phyloP scores from a whole-genome alignment of 352 stramenopile species.

The Globisporangium yorkense region DNA sequence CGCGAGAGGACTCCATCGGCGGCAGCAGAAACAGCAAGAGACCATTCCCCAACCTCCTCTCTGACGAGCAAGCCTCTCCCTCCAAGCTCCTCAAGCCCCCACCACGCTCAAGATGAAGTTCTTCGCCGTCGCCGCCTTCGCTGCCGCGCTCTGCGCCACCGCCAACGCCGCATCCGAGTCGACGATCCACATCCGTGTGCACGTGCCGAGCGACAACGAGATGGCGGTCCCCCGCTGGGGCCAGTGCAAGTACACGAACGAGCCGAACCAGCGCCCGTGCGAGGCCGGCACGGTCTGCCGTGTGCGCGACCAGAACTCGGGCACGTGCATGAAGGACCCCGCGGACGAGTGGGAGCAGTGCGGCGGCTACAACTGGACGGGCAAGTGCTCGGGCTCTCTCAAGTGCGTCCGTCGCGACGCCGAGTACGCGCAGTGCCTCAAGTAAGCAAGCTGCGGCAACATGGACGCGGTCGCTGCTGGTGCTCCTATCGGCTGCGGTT shows the following conservation, averaged over 20 bases:
- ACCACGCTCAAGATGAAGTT: slow-evolving; percentile 1
- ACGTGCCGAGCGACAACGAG: neutral
- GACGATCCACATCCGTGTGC: slow-evolving; percentile 1
- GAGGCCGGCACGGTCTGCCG: neutral
- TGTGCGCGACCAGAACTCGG: slow-evolving; percentile 1
- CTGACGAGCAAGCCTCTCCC: neutral
- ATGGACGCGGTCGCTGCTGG: neutral
- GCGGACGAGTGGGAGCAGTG: slow-evolving; percentile 23
- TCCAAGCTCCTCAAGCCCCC: neutral
- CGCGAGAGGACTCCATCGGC: too few relatives aligned
- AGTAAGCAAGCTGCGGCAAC: neutral
- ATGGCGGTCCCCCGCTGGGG: neutral
- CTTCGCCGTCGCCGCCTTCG: neutral
- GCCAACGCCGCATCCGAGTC: neutral
- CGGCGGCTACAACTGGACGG: slow-evolving; percentile 11
- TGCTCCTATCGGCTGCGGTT: neutral
- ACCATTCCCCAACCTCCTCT: neutral
- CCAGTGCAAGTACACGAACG: slow-evolving; percentile 1
- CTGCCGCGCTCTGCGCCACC: neutral
- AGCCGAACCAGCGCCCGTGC: neutral
- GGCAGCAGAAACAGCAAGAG: neutral
- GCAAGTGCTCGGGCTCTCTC: slow-evolving; percentile 12
- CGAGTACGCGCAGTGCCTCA: slow-evolving; percentile 20
- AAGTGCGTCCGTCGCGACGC: slow-evolving; percentile 14
- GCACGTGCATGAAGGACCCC: slow-evolving; percentile 12